Evolutionary conservation across 345 rosid genomes (phyloP).

Genomic region (Salix suchowensis): DNA sequence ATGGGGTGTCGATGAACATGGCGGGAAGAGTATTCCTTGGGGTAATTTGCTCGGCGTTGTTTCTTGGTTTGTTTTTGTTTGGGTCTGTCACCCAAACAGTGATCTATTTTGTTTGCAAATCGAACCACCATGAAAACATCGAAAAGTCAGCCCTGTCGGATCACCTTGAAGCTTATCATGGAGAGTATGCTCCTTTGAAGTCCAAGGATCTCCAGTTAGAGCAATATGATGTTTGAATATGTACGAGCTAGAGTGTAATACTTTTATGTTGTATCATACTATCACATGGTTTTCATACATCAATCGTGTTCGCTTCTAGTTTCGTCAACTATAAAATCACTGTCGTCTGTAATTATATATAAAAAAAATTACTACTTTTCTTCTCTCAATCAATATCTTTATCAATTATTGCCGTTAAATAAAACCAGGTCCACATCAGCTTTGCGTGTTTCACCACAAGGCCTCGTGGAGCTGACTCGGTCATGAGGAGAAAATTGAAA

Average conservation of each 20-base stretch:
- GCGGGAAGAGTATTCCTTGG: constrained; percentile 23
- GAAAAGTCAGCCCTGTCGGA: constrained; percentile 46
- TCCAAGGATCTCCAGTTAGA: constrained; percentile 15
- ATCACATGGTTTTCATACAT: too few species aligned
- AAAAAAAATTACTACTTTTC: too few species aligned
- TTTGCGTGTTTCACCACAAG: background rate
- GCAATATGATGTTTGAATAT: background rate
- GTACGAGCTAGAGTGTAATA: too few species aligned
- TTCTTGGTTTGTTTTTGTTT: constrained; percentile 27
- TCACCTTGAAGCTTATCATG: constrained; percentile 50
- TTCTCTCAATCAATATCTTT: background rate
- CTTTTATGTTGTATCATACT: too few species aligned
- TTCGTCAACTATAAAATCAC: too few species aligned
- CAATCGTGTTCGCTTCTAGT: too few species aligned
- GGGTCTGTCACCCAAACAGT: constrained; percentile 44
- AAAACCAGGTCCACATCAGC: background rate
- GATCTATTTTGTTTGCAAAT: constrained; percentile 55
- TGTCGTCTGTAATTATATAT: too few species aligned
- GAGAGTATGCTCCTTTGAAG: constrained; percentile 29
- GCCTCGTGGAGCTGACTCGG: background rate
- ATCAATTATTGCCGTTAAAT: background rate
- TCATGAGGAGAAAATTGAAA: background rate
- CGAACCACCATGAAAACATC: constrained; percentile 51
- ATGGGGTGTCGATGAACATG: constrained; percentile 17
- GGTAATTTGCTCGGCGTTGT: constrained; percentile 30